phyloP scores from a whole-genome alignment of 148 eudicot species.

The Cornus kousa region DNA sequence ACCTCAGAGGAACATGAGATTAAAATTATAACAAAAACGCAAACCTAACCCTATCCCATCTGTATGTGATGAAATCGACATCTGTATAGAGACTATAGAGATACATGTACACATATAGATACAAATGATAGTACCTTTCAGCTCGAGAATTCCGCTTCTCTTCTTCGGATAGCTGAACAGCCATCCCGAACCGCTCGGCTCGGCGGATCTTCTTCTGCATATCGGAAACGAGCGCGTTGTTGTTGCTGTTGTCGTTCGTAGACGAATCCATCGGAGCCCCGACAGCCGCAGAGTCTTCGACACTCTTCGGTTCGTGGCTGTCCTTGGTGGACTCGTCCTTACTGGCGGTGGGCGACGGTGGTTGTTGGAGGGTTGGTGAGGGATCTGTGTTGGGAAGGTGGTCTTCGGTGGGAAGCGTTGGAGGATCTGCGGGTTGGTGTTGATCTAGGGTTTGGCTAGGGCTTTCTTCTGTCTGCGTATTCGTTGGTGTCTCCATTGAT shows the following conservation, averaged over 20 bases:
- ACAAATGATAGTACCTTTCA: conserved; percentile 46
- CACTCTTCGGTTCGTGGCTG: conserved; percentile 18
- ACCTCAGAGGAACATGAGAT: background rate
- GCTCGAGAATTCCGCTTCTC: conserved; percentile 75
- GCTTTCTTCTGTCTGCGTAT: conserved; percentile 18
- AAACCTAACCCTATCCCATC: background rate
- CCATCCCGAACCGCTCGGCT: conserved; percentile 71
- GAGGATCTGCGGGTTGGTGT: conserved; percentile 11
- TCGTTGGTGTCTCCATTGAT: conserved; percentile 18
- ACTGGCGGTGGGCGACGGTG: conserved; percentile 14
- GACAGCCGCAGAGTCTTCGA: conserved; percentile 12
- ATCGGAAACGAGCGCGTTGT: conserved; percentile 13
- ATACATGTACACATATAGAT: too few species aligned
- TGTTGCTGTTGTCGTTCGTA: background rate
- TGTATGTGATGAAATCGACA: too few species aligned
- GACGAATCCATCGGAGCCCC: background rate
- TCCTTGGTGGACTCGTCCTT: background rate
- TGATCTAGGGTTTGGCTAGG: conserved; percentile 19
- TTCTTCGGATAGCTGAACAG: conserved; percentile 56
- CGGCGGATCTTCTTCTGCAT: conserved; percentile 57
- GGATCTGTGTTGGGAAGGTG: background rate
- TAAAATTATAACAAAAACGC: background rate
- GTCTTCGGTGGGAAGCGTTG: conserved; percentile 3
- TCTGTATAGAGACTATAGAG: too few species aligned
- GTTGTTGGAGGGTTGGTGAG: background rate